A percentile compares a stretch with the other conserved stretches of the same genome.
Conservation (phyloP, 192 early-diverging fungal genomes). For the Entomortierella beljakovae region DNA sequence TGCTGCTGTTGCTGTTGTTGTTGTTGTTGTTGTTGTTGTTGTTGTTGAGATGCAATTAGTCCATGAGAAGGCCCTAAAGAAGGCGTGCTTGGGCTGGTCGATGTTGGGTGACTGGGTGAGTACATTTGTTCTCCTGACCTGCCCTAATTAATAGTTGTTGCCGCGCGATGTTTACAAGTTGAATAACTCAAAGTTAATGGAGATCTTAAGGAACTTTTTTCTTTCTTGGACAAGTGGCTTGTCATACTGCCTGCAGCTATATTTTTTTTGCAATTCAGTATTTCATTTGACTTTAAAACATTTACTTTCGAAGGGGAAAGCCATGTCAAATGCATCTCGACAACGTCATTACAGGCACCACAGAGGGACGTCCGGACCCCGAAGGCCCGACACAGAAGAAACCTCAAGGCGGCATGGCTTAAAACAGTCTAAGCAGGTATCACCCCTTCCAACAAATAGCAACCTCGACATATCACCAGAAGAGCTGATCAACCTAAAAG, state of each 20-base stretch:
- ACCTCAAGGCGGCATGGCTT: neutral
- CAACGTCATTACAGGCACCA: constrained; percentile 27
- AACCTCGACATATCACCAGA: neutral
- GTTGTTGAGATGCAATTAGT: constrained; percentile 6
- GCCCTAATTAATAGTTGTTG: neutral
- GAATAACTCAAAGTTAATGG: neutral
- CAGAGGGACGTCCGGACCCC: constrained; percentile 1
- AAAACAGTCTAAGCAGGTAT: neutral
- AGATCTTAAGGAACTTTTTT: neutral
- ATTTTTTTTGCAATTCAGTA: neutral
- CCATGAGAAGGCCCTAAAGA: constrained; percentile 27
- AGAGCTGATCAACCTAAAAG: neutral
- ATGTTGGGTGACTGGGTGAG: constrained; percentile 49
- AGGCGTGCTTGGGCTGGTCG: constrained; percentile 41
- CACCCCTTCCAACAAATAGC: neutral
- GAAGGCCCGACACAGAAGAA: constrained; percentile 4
- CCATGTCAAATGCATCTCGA: constrained; percentile 31
- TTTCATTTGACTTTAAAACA: constrained; percentile 3
- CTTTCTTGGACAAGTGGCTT: constrained; percentile 1
- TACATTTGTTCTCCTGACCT: constrained; percentile 20
- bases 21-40: constrained; percentile 12
- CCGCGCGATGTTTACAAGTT: neutral
- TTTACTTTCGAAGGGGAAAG: neutral
- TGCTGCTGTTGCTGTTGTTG: neutral
- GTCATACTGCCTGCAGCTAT: neutral